Evolutionary conservation across 495 filamentous ascomycete species (phyloP).

Genomic region (Hypoxylon perforatum): DNA sequence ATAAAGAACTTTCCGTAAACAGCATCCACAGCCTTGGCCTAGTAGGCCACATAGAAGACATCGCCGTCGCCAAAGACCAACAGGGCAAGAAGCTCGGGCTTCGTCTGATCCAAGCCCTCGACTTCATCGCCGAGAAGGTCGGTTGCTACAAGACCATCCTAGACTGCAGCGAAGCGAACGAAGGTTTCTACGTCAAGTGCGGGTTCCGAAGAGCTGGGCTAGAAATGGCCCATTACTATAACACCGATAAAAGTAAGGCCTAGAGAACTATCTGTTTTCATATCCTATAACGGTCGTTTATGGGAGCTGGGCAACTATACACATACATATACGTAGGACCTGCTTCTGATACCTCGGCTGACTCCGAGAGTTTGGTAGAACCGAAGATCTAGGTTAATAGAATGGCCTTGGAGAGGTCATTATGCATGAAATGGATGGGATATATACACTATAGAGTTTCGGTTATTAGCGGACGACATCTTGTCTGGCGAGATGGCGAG

Average conservation of each 20-base stretch:
- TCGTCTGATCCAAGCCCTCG: slow-evolving; percentile 92
- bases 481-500: slow-evolving; percentile 1
- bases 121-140: slow-evolving; percentile 83
- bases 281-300: not conserved
- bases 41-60: slow-evolving; percentile 99
- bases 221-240: slow-evolving; percentile 98
- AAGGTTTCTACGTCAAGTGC: slow-evolving; percentile 99
- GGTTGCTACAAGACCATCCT: slow-evolving; percentile 90
- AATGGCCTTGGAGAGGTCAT: slow-evolving; percentile 5
- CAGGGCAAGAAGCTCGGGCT: slow-evolving; percentile 97
- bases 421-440: slow-evolving; percentile 16
- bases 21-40: slow-evolving; percentile 78
- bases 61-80: slow-evolving; percentile 91
- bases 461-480: slow-evolving; percentile 13
- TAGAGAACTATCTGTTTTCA: slow-evolving; percentile 37
- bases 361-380: slow-evolving; percentile 26
- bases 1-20: slow-evolving; percentile 16
- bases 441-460: slow-evolving; percentile 37
- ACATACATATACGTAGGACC: slow-evolving; percentile 1
- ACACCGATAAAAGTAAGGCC: slow-evolving; percentile 59
- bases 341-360: slow-evolving; percentile 33
- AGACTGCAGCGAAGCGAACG: slow-evolving; percentile 76
- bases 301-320: slow-evolving; percentile 1
- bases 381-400: slow-evolving; percentile 37
- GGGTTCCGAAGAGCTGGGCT: slow-evolving; percentile 92